Percentiles rank a stretch among this genome's conserved stretches.
phyloP scores from a whole-genome alignment of 1,139 yeast species.

The Suhomyces yuchorum region DNA sequence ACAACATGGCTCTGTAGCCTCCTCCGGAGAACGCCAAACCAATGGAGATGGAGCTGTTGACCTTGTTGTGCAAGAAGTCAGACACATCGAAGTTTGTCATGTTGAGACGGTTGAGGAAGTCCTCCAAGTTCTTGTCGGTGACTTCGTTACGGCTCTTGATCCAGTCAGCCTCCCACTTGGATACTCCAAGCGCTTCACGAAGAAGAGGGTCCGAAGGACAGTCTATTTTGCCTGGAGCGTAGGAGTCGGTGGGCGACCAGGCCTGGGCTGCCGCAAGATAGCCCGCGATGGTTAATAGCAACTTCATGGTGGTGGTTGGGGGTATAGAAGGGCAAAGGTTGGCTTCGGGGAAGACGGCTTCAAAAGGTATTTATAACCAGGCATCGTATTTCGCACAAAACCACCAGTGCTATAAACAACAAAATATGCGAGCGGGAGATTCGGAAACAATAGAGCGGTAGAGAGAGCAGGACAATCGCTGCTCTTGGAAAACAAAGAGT shows the following conservation, averaged over 20 bases:
- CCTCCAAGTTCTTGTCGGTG: constrained; percentile 23
- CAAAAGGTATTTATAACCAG: not conserved
- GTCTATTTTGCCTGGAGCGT: constrained; percentile 27
- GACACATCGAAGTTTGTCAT: constrained; percentile 26
- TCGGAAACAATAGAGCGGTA: not conserved
- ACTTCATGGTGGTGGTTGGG: not conserved
- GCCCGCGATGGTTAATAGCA: not conserved
- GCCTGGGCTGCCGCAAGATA: constrained; percentile 4
- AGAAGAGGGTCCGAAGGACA: constrained; percentile 23
- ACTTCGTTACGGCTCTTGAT: constrained; percentile 22
- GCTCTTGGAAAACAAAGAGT: not conserved
- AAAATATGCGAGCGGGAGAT: not conserved
- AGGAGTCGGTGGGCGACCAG: constrained; percentile 27
- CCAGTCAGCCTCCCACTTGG: constrained; percentile 24
- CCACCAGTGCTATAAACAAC: not conserved
- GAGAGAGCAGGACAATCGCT: not conserved
- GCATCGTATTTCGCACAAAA: not conserved
- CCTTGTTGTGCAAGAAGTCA: constrained; percentile 22
- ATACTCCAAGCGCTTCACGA: constrained; percentile 22
- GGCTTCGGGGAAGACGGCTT: not conserved
- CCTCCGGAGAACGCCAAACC: constrained; percentile 32
- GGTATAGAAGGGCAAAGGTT: not conserved
- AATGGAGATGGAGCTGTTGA: constrained; percentile 23
- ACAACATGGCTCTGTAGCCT: constrained; percentile 32
- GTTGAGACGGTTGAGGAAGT: constrained; percentile 23